Conservation (phyloP, 208 protist genomes). For the Leishmania braziliensis region DNA sequence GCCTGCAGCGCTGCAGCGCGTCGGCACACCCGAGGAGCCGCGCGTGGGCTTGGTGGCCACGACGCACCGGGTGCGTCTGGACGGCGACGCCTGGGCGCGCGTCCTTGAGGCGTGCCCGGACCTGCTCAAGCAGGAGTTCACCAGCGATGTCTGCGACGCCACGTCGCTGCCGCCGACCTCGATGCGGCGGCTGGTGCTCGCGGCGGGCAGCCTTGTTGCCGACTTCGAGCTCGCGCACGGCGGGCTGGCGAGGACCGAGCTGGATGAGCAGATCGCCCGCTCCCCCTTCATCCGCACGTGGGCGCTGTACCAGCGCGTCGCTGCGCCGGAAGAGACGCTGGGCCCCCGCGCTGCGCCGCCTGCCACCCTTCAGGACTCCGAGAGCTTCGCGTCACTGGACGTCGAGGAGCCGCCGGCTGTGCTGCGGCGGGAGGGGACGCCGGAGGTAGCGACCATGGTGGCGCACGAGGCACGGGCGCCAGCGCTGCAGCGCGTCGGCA, state of each 20-base stretch:
- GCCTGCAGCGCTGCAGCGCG: neutral
- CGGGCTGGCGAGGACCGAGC: conserved; percentile 9
- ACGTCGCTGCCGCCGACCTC: conserved; percentile 6
- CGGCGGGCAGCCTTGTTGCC: conserved; percentile 28
- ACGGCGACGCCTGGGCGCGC: conserved; percentile 45
- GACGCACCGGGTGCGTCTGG: conserved; percentile 40
- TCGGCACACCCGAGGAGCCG: neutral
- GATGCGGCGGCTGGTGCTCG: conserved; percentile 20
- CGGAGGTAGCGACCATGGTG: too few relatives aligned
- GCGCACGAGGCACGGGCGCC: too few relatives aligned
- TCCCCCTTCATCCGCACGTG: neutral
- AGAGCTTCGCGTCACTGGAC: neutral
- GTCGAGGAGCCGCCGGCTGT: neutral
- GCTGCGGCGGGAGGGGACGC: too few relatives aligned
- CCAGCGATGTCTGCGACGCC: conserved; percentile 39
- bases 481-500: too few relatives aligned
- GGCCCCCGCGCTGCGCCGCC: neutral
- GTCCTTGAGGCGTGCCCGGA: conserved; percentile 31
- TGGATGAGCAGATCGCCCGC: conserved; percentile 24
- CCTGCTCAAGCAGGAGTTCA: conserved; percentile 41
- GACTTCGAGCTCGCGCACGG: conserved; percentile 33
- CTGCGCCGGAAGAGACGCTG: neutral
- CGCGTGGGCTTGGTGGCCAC: conserved; percentile 6
- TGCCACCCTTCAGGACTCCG: neutral
- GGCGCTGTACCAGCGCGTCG: neutral